These are phyloP conservation scores for Chlorella sp. DNA, from an alignment of 139 green algal genomes.

Conservation along the genomic window DNA sequence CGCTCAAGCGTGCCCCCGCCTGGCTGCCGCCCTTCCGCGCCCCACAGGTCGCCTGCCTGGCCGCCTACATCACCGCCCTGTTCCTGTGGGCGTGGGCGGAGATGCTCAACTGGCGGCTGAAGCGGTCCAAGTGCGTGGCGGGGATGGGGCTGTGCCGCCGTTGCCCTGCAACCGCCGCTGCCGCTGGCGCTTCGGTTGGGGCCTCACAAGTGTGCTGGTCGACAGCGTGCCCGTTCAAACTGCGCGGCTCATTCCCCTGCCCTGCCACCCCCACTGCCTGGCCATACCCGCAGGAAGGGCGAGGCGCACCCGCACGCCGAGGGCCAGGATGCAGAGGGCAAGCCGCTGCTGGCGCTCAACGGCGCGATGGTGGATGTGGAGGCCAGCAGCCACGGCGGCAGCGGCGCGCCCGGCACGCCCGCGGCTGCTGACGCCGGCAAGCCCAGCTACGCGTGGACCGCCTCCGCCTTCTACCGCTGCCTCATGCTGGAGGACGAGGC, in stretches of 20 bases:
- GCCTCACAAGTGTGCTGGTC: too few species aligned
- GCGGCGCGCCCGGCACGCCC: background rate
- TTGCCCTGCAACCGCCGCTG: background rate
- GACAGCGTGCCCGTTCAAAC: too few species aligned
- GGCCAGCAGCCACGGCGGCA: background rate
- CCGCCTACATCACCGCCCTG: conserved; percentile 52
- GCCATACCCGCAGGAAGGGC: background rate
- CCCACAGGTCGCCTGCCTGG: conserved; percentile 60
- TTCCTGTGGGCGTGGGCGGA: conserved; percentile 54
- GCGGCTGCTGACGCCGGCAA: conserved; percentile 1
- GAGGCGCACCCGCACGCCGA: conserved; percentile 9
- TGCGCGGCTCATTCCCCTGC: background rate
- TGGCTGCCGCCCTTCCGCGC: background rate
- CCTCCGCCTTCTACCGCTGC: conserved; percentile 40
- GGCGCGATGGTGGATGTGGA: conserved; percentile 17
- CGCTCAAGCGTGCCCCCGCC: too few species aligned
- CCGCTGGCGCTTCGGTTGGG: background rate
- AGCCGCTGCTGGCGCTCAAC: conserved; percentile 17
- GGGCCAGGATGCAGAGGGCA: background rate
- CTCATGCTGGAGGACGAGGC: conserved; percentile 49
- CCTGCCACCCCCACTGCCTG: background rate
- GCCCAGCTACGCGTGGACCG: conserved; percentile 21
- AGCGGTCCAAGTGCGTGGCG: conserved; percentile 15
- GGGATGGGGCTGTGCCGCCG: too few species aligned
- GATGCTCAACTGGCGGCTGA: conserved; percentile 34